phyloP scores from a whole-genome alignment of 495 filamentous ascomycete genomes.

The Aspergillus kassunensis region DNA sequence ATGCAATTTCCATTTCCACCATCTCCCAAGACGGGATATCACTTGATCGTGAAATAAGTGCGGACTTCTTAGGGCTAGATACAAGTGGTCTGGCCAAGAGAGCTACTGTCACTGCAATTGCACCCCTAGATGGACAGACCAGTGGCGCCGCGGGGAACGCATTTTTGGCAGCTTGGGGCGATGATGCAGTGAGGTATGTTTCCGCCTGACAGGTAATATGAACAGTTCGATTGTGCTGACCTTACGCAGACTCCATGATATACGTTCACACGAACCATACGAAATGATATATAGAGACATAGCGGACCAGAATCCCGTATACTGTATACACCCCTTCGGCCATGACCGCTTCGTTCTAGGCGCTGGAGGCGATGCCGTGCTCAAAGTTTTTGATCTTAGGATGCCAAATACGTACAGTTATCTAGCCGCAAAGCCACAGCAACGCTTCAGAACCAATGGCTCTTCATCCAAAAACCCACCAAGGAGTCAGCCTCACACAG shows the following conservation, averaged over 20 bases:
- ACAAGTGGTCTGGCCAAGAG: slow-evolving; percentile 20
- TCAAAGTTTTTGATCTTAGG: slow-evolving; percentile 66
- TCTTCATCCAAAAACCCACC: background rate
- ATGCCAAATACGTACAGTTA: slow-evolving; percentile 47
- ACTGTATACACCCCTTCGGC: slow-evolving; percentile 55
- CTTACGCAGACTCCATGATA: slow-evolving; percentile 57
- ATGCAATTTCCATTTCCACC: slow-evolving; percentile 48
- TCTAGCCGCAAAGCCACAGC: slow-evolving; percentile 24
- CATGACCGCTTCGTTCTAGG: slow-evolving; percentile 57
- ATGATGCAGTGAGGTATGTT: slow-evolving; percentile 50
- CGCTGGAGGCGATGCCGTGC: slow-evolving; percentile 48
- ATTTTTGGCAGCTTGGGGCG: slow-evolving; percentile 61
- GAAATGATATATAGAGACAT: slow-evolving; percentile 51
- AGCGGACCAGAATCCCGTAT: slow-evolving; percentile 54
- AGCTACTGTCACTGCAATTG: slow-evolving; percentile 47
- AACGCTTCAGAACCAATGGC: background rate
- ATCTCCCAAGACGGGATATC: slow-evolving; percentile 39
- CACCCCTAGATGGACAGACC: slow-evolving; percentile 40
- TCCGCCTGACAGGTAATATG: background rate
- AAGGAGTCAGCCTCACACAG: background rate
- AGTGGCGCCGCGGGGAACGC: slow-evolving; percentile 39
- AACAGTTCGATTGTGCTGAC: background rate
- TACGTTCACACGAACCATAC: slow-evolving; percentile 49
- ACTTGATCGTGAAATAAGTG: slow-evolving; percentile 29
- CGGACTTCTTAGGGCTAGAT: slow-evolving; percentile 25